These are phyloP conservation scores for Clavaria fumosa DNA, from an alignment of 768 basidiomycete species.

Conservation along the genomic window DNA sequence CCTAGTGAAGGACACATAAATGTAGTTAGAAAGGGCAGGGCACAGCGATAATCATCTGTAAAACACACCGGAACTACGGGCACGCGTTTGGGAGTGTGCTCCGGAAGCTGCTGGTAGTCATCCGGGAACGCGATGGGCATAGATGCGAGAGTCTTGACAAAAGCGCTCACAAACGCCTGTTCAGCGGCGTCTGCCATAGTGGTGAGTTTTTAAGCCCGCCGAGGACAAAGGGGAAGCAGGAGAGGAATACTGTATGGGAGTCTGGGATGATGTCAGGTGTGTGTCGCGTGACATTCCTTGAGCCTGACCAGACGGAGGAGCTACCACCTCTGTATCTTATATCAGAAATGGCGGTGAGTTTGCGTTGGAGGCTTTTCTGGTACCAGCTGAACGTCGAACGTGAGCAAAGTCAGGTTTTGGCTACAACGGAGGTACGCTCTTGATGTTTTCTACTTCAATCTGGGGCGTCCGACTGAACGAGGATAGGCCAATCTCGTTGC, in stretches of 20 bases:
- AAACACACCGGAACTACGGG: slow-evolving; percentile 48
- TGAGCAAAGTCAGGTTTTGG: slow-evolving; percentile 30
- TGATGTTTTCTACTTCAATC: neutral
- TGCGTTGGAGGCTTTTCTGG: neutral
- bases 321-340: slow-evolving; percentile 10
- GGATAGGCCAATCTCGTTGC: slow-evolving; percentile 65
- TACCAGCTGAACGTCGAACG: neutral
- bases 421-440: slow-evolving; percentile 28
- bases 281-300: neutral
- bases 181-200: slow-evolving; percentile 39
- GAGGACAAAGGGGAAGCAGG: neutral
- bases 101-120: slow-evolving; percentile 62
- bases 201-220: neutral
- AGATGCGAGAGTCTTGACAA: slow-evolving; percentile 43
- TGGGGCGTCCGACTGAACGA: neutral
- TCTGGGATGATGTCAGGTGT: neutral
- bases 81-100: slow-evolving; percentile 52
- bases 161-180: slow-evolving; percentile 50
- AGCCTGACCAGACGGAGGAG: no score
- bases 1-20: slow-evolving; percentile 21
- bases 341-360: slow-evolving; percentile 25
- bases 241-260: neutral
- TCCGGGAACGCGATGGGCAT: slow-evolving; percentile 57
- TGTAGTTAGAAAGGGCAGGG: neutral
- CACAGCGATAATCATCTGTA: neutral